Evolutionary conservation across 1,284 basidiomycete genomes (phyloP), one percentile per base, ranked within the genome.

Genomic region (Rhodotorula sp.): DNA sequence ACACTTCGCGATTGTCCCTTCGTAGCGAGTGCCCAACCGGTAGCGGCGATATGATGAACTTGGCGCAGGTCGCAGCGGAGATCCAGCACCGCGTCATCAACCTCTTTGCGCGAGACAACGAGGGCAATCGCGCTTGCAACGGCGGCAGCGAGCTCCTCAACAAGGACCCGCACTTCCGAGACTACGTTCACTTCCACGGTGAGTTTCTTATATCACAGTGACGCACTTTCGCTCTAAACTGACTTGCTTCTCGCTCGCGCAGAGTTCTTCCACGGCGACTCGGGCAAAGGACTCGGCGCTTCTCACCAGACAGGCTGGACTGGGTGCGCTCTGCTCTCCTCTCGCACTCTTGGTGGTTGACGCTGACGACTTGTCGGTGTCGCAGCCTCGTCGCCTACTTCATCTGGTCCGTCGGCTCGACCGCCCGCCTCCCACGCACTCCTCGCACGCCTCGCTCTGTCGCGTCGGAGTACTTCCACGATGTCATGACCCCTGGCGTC

Each of bases 51-150:
- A 81, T 89, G 81, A 94, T 97, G 92, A 92, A 94, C 78, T 86
- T 98, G 18, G 92, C 89, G 18, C 86, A 87, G 65, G 63, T 65
- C 16, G 94, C 95, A 1, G 94, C 97, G 78, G 95, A 98, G 81
- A 92, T 99, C 67, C 94, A 97, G 79, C 94, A 98, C 79, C 89
- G 95, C 10, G 88, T 98, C 74, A 97, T 98, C 67, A 92, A 97
- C 80, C 92, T 99, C 77, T 99, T 99, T 80, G 88, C 90, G 30
- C 87, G 93, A 51, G 95, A 98, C 79, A 30, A 53, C 30, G 73
- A 76, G 70, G 94, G 94, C 18, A 86, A 87, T 70, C 85, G 95
- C 53, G 92, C 95, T 2, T 90, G 89, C 58, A 98, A 99, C 79
- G 94, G 93, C 34, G 93, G 93, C 22, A 89, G 90, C 77, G 84